Evolutionary conservation across 441 rosid species (phyloP).

Genomic region (Mallotus repandus): DNA sequence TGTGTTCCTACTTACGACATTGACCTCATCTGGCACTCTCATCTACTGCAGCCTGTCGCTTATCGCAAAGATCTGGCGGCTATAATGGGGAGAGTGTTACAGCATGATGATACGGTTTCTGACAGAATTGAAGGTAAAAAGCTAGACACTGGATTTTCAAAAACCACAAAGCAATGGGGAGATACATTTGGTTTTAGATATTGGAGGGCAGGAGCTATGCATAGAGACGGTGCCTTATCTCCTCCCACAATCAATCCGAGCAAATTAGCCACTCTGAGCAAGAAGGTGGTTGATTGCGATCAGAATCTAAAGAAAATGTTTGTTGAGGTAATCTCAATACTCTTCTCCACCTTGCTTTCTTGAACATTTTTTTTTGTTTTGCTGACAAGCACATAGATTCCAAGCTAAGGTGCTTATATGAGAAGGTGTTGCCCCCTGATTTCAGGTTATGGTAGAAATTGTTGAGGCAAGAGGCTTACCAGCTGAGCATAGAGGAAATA

Average conservation of each 20-base stretch:
- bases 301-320: constrained; percentile 33
- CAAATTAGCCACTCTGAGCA: constrained; percentile 21
- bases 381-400: constrained; percentile 2
- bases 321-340: constrained; percentile 40
- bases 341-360: constrained; percentile 6
- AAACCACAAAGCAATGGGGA: constrained; percentile 67
- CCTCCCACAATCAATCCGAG: constrained; percentile 38
- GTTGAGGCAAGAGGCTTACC: constrained; percentile 52
- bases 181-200: constrained; percentile 63
- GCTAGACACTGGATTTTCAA: constrained; percentile 60
- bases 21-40: constrained; percentile 86
- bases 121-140: constrained; percentile 64
- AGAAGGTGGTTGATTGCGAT: constrained; percentile 27
- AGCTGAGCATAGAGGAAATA: constrained; percentile 43
- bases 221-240: constrained; percentile 50
- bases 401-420: constrained; percentile 6
- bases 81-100: constrained; percentile 55
- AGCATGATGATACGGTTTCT: constrained; percentile 81
- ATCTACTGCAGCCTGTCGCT: constrained; percentile 57
- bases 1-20: constrained; percentile 85
- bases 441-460: constrained; percentile 62
- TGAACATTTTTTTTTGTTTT: not conserved
- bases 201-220: constrained; percentile 83
- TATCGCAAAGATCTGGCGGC: constrained; percentile 52
- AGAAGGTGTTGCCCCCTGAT: too few relatives aligned